Evolutionary conservation across 768 basidiomycete genomes (phyloP).

Genomic region (Auricularia sp.): DNA sequence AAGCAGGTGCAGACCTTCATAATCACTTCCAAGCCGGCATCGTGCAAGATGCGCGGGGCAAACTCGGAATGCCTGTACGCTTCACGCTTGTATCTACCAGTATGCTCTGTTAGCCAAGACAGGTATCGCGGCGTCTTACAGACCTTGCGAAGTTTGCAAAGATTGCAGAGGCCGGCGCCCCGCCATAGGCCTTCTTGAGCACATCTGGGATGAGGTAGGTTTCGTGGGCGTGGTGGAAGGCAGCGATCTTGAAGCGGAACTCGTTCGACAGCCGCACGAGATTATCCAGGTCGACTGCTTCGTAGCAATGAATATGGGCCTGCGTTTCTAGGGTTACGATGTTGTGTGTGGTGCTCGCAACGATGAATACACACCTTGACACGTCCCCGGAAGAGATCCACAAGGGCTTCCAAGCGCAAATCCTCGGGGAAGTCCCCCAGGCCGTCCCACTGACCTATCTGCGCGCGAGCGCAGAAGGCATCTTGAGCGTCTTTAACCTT

Average conservation of each 20-base stretch:
- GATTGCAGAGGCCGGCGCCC: conserved; percentile 56
- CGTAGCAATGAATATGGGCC: conserved; percentile 26
- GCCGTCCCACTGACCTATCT: too few species aligned
- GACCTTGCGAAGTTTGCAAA: conserved; percentile 36
- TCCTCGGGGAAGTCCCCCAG: too few species aligned
- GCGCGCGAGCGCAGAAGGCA: too few species aligned
- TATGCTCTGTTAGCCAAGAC: not conserved
- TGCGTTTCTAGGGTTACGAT: not conserved
- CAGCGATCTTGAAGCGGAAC: conserved; percentile 65
- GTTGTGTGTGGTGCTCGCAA: conserved; percentile 16
- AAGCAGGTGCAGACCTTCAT: conserved; percentile 18
- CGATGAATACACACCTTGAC: conserved; percentile 18
- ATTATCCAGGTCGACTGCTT: conserved; percentile 38
- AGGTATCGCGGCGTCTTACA: not conserved
- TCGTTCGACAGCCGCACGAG: conserved; percentile 70
- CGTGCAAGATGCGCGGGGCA: conserved; percentile 28
- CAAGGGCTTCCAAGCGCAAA: too few species aligned
- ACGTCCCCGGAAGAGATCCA: too few species aligned
- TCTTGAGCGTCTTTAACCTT: too few species aligned
- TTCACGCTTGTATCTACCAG: conserved; percentile 24
- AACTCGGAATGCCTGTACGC: conserved; percentile 30
- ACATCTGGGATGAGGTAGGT: conserved; percentile 72
- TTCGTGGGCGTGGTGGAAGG: conserved; percentile 73
- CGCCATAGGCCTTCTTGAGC: conserved; percentile 53
- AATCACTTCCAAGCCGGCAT: conserved; percentile 23